Conservation (phyloP, 179 eudicot genomes). For the Corrigiola litoralis region DNA sequence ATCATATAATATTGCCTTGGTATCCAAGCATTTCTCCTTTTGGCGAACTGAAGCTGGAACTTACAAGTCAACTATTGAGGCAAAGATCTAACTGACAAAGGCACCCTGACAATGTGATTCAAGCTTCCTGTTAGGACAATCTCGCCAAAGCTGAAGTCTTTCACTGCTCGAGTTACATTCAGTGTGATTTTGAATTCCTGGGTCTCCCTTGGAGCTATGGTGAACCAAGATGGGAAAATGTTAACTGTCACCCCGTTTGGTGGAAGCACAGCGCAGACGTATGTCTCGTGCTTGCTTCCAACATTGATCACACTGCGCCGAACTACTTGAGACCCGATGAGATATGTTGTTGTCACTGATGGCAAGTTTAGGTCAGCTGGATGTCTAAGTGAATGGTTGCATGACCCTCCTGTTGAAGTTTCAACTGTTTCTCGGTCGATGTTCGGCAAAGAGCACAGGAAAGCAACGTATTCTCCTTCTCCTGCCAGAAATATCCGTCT, state of each 20-base stretch:
- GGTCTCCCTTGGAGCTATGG: constrained; percentile 39
- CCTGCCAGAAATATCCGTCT: constrained; percentile 33
- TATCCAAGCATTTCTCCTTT: not conserved
- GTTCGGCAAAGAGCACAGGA: constrained; percentile 78
- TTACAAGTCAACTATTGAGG: not conserved
- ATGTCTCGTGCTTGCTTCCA: constrained; percentile 58
- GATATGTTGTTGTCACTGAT: constrained; percentile 62
- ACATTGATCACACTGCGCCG: constrained; percentile 53
- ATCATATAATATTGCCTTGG: too few relatives aligned
- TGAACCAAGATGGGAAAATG: constrained; percentile 63
- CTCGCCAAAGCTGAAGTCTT: constrained; percentile 68
- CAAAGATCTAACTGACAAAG: constrained; percentile 55
- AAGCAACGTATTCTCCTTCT: constrained; percentile 68
- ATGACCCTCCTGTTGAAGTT: constrained; percentile 70
- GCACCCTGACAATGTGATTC: constrained; percentile 75
- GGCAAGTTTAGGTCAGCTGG: constrained; percentile 90
- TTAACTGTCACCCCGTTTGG: constrained; percentile 58
- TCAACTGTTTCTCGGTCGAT: constrained; percentile 41
- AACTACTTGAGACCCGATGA: constrained; percentile 34
- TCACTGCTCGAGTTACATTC: constrained; percentile 41
- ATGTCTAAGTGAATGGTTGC: constrained; percentile 41
- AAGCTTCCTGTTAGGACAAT: constrained; percentile 74
- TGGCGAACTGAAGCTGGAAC: not conserved
- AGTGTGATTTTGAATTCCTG: constrained; percentile 58
- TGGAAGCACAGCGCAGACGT: constrained; percentile 49